Evolutionary conservation across 371 early-diverging fungal genomes (phyloP).

Genomic region (Mucor plumbeus): DNA sequence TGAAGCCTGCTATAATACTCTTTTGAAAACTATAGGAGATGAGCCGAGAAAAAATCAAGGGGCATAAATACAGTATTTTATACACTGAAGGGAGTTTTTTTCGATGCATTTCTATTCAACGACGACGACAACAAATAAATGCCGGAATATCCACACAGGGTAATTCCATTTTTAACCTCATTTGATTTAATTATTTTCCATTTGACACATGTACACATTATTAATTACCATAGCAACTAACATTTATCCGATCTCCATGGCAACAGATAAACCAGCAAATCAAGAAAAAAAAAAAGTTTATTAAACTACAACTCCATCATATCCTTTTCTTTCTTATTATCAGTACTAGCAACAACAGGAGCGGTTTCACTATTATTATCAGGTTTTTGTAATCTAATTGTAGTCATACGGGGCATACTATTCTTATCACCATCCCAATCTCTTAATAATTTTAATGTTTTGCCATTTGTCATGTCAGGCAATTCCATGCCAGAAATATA

Average conservation of each 20-base stretch:
- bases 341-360: neutral
- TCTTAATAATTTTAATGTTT: constrained; percentile 55
- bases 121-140: constrained; percentile 5
- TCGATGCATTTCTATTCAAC: neutral
- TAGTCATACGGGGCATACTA: constrained; percentile 46
- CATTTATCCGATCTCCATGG: neutral
- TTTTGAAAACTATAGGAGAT: neutral
- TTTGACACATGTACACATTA: neutral
- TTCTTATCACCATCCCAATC: constrained; percentile 69
- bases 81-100: neutral
- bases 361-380: neutral
- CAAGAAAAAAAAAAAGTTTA: constrained; percentile 4
- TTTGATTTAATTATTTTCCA: neutral
- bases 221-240: neutral
- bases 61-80: neutral
- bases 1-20: neutral
- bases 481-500: constrained; percentile 64
- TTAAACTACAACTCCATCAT: constrained; percentile 14
- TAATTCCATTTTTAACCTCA: neutral
- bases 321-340: constrained; percentile 4
- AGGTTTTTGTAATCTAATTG: constrained; percentile 26
- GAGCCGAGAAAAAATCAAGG: constrained; percentile 7
- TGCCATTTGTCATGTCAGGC: constrained; percentile 63
- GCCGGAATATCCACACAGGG: constrained; percentile 7
- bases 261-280: neutral